Evolutionary conservation across 2,329 filamentous ascomycete genomes (phyloP).

Genomic region (Leptosphaerulina australis): DNA sequence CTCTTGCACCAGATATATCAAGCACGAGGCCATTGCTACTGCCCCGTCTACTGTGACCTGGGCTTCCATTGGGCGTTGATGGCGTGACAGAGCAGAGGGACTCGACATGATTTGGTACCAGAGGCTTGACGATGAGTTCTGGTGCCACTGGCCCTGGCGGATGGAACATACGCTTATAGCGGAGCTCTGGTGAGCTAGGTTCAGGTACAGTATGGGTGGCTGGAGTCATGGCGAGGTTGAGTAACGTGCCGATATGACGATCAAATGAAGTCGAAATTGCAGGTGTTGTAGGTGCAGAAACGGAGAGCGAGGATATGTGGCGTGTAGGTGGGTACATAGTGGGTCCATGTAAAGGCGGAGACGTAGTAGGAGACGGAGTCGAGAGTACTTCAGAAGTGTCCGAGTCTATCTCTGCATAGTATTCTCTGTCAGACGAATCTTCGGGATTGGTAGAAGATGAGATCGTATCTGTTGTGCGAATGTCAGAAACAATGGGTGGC

Average conservation of each 20-base stretch:
- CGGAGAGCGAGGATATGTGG: constrained; percentile 31
- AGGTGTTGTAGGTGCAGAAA: constrained; percentile 39
- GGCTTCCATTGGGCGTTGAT: constrained; percentile 17
- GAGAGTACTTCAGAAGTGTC: constrained; percentile 43
- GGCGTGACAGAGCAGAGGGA: constrained; percentile 14
- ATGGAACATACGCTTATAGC: constrained; percentile 53
- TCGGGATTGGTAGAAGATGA: constrained; percentile 41
- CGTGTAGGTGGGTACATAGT: constrained; percentile 36
- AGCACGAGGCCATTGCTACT: constrained; percentile 24
- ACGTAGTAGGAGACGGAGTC: constrained; percentile 39
- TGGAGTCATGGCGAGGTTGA: constrained; percentile 37
- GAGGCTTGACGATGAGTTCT: constrained; percentile 16
- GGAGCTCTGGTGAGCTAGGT: constrained; percentile 49
- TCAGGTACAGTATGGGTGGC: constrained; percentile 14
- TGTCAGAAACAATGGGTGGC: not conserved
- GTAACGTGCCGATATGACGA: constrained; percentile 27
- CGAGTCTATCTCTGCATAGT: constrained; percentile 38
- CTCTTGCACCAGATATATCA: constrained; percentile 42
- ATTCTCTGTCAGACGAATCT: constrained; percentile 42
- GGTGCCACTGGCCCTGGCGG: constrained; percentile 26
- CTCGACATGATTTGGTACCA: constrained; percentile 13
- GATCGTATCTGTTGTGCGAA: constrained; percentile 24
- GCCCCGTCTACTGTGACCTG: constrained; percentile 24
- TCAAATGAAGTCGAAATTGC: constrained; percentile 20
- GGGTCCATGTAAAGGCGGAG: constrained; percentile 30